Evolutionary conservation across 1,139 yeast genomes (phyloP), one percentile per base, ranked within the genome.

Genomic region (Taphrina betulina): DNA sequence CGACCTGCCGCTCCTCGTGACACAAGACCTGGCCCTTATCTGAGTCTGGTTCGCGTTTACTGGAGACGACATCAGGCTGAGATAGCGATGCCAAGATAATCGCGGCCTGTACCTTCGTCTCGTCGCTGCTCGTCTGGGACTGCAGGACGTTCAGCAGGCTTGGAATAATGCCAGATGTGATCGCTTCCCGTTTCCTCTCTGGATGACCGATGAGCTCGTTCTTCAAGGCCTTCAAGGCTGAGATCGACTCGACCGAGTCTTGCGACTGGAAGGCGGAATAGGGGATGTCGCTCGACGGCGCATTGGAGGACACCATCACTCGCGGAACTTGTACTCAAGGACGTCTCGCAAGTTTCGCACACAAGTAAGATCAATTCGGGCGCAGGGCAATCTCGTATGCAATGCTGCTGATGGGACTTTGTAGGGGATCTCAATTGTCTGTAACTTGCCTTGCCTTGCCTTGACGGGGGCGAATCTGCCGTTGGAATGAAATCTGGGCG

Each of bases 201-300:
- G 65, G 63, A 52, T 70, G 72, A 16, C 73, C 73, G 34, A 70
- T 70, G n/a, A 69, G 60, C 8, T 66, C 61, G 58, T 69, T 68
- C 57, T 70, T 69, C 44, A 70, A 61, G 20, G 60, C 52, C 46
- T 62, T 56, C 35, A 70, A 61, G 12, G 64, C 68, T 3, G 31
- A 20, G 3, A 57, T 53, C 50, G 57, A 62, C 19, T 35, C 44
- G 5, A 35, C 50, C 23, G 36, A 22, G 10, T 37, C 35, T 17
- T 17, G 35, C 33, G 41, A 19, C n/a, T 14, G 16, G 14, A 19
- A 19, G 14, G 26, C 40, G 16, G 36, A 35, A 14, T 29, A 7
- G 5, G 24, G 23, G n/a, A 10, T 26, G 5, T 28, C 45, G 22
- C 7, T 7, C 7, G n/a, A 28, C 4, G 12, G 5, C 16, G 23